These are phyloP conservation scores for Phytophthora macrochlamydospora DNA, from an alignment of 352 stramenopile genomes.

Conservation along the genomic window DNA sequence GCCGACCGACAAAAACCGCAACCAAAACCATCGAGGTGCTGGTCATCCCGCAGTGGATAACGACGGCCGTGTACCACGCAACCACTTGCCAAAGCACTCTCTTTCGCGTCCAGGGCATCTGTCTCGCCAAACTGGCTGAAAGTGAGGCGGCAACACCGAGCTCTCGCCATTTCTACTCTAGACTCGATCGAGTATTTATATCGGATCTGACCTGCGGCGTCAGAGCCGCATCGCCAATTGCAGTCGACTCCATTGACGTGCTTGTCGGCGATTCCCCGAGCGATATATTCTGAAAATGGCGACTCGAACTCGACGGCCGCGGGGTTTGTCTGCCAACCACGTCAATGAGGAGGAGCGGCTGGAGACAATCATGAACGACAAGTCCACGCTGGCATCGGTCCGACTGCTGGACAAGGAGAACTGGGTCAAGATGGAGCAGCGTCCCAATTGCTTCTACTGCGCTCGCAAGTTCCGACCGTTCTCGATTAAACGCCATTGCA, in stretches of 20 bases:
- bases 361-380: conserved; percentile 63
- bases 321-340: conserved; percentile 57
- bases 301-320: conserved; percentile 35
- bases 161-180: conserved; percentile 27
- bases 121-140: not conserved
- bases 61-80: conserved; percentile 5
- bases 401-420: conserved; percentile 64
- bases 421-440: conserved; percentile 76
- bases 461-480: conserved; percentile 79
- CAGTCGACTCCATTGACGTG: not conserved
- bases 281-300: conserved; percentile 14
- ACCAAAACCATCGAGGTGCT: conserved; percentile 9
- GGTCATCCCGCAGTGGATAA: conserved; percentile 13
- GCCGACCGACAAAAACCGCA: conserved; percentile 25
- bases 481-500: conserved; percentile 80
- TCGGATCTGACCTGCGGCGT: not conserved
- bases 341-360: conserved; percentile 60
- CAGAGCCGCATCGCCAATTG: not conserved
- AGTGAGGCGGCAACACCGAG: not conserved
- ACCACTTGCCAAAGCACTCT: conserved; percentile 32
- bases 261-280: not conserved
- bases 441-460: conserved; percentile 81
- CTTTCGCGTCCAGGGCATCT: conserved; percentile 27
- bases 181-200: conserved; percentile 35
- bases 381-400: conserved; percentile 50